A percentile compares a stretch with the other conserved stretches of the same genome.
Evolutionary conservation across 805 yeast species (phyloP).

Genomic region (Metschnikowia corniflorae): DNA sequence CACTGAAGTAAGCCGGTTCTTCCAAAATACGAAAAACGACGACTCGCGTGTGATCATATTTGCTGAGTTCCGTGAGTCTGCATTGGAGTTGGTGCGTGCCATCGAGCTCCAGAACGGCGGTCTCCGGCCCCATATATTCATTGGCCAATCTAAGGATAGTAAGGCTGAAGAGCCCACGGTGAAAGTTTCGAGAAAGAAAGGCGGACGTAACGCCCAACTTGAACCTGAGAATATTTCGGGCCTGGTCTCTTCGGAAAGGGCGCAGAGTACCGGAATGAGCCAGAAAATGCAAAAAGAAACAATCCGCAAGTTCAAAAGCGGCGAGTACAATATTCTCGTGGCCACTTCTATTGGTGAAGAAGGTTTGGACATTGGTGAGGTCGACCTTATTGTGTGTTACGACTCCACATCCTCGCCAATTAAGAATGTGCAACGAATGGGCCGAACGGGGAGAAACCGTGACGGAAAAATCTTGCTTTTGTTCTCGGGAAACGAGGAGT

Average conservation of each 20-base stretch:
- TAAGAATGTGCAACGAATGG: slow-evolving; percentile 92
- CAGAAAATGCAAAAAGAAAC: slow-evolving; percentile 84
- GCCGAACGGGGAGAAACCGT: slow-evolving; percentile 94
- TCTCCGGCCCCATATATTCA: slow-evolving; percentile 76
- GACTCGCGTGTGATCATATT: slow-evolving; percentile 81
- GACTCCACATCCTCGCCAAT: slow-evolving; percentile 94
- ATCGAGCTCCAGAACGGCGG: slow-evolving; percentile 38
- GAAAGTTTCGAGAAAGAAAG: slow-evolving; percentile 34
- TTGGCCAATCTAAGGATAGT: slow-evolving; percentile 81
- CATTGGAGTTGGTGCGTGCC: slow-evolving; percentile 74
- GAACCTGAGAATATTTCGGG: slow-evolving; percentile 55
- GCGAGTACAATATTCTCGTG: slow-evolving; percentile 73
- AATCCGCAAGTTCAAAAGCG: slow-evolving; percentile 68
- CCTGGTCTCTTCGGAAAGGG: slow-evolving; percentile 68
- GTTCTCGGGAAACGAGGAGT: slow-evolving; percentile 72
- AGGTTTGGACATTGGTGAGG: slow-evolving; percentile 98
- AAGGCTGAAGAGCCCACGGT: slow-evolving; percentile 56
- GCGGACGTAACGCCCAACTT: slow-evolving; percentile 23
- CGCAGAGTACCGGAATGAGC: slow-evolving; percentile 81
- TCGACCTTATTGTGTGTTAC: slow-evolving; percentile 86
- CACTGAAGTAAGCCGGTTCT: slow-evolving; percentile 56
- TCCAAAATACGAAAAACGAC: slow-evolving; percentile 34
- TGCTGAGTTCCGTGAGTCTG: slow-evolving; percentile 86
- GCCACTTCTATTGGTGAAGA: slow-evolving; percentile 99
- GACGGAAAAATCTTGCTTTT: slow-evolving; percentile 78